Conservation (phyloP, 2,329 filamentous ascomycete species). For the Fusarium equiseti region DNA sequence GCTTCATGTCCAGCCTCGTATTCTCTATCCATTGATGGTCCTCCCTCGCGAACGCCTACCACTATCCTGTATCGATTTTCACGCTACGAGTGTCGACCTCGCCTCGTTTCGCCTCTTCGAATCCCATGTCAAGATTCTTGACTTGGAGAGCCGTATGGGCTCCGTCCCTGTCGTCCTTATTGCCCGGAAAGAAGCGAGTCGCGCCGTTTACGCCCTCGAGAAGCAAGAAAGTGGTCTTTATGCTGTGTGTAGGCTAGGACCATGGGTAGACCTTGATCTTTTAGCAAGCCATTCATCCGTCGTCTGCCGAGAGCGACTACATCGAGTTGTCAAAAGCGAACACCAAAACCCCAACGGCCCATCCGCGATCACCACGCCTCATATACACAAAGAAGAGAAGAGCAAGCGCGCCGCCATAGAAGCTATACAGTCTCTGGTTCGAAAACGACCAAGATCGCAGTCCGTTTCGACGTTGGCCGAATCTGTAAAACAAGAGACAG, state of each 20-base stretch:
- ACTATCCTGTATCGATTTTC: constrained; percentile 71
- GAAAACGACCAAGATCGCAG: constrained; percentile 62
- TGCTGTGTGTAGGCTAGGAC: constrained; percentile 74
- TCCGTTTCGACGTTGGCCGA: constrained; percentile 56
- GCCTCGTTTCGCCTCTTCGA: constrained; percentile 69
- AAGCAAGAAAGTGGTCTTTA: constrained; percentile 71
- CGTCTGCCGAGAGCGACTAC: constrained; percentile 50
- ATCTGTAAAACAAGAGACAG: constrained; percentile 35
- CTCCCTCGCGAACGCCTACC: constrained; percentile 70
- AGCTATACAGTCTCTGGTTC: constrained; percentile 71
- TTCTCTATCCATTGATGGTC: constrained; percentile 71
- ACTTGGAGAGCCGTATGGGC: constrained; percentile 71
- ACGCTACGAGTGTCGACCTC: constrained; percentile 62
- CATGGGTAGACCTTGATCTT: constrained; percentile 71
- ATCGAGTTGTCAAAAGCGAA: constrained; percentile 31
- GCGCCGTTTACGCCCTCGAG: constrained; percentile 73
- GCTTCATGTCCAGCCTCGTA: constrained; percentile 64
- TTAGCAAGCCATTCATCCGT: constrained; percentile 64
- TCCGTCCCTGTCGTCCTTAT: constrained; percentile 69
- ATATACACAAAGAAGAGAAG: constrained; percentile 63
- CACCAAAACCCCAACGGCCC: constrained; percentile 36
- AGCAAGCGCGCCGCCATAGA: constrained; percentile 71
- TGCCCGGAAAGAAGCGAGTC: constrained; percentile 68
- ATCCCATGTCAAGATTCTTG: constrained; percentile 71
- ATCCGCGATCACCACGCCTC: constrained; percentile 57